These are phyloP conservation scores for Apiospora sp. DNA, from an alignment of 2,329 filamentous ascomycete species.

Conservation along the genomic window DNA sequence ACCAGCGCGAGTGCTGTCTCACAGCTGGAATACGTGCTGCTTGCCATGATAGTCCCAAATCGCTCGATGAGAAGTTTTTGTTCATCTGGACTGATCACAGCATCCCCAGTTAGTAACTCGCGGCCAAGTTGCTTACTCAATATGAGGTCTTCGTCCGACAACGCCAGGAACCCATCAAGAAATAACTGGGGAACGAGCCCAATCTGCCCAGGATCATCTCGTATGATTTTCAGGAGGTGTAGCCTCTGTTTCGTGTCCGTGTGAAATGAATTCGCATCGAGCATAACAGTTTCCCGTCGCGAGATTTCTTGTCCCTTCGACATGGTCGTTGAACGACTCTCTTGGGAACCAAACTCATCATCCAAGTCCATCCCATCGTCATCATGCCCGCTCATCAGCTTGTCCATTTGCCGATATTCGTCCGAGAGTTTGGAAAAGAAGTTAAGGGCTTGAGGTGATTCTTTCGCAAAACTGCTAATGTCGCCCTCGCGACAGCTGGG, in stretches of 20 bases:
- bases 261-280: conserved; percentile 56
- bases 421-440: conserved; percentile 52
- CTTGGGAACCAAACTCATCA: conserved; percentile 68
- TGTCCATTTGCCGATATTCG: conserved; percentile 41
- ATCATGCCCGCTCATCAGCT: conserved; percentile 46
- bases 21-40: conserved; percentile 72
- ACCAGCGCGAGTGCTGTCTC: conserved; percentile 76
- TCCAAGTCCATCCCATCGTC: conserved; percentile 73
- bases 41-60: conserved; percentile 59
- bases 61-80: conserved; percentile 57
- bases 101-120: conserved; percentile 62
- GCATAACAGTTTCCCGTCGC: conserved; percentile 53
- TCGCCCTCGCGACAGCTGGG: conserved; percentile 51
- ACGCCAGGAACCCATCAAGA: conserved; percentile 56
- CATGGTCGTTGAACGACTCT: conserved; percentile 53
- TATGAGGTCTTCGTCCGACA: conserved; percentile 62
- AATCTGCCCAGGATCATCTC: conserved; percentile 53
- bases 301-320: conserved; percentile 52
- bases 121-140: conserved; percentile 57
- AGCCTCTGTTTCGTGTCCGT: conserved; percentile 56
- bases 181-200: conserved; percentile 60
- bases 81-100: conserved; percentile 56
- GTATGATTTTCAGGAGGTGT: conserved; percentile 52
- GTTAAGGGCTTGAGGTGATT: conserved; percentile 50
- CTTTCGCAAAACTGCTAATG: conserved; percentile 48